Base-by-base conservation (phyloP, 1,284 basidiomycete genomes). In the Retiboletus fuscus region DNA sequence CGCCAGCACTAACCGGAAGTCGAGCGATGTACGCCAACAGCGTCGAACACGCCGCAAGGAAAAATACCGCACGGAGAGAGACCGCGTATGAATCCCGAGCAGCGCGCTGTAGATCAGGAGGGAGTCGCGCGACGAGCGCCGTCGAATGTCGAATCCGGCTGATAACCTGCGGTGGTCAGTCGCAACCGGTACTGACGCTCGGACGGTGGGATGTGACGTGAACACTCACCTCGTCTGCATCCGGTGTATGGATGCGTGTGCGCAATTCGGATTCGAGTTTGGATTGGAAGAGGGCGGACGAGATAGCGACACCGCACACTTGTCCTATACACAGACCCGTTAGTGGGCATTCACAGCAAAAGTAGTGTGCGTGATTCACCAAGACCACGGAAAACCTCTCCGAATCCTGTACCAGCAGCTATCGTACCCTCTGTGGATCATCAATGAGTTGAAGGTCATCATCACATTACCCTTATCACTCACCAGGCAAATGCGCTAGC, bases 281-380 rank as follows among this genome's bases (percentile, higher is more conserved):
- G 5, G 88, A 88, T 77, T 96, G 95, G 82, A 96, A 93, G 16
- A 96, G 83, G 0, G 93, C 93, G 0, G 95, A 92, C 2, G 93
- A 90, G 26, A 93, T 82, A 0, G 93, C 93, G 2, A 96, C 94
- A 10, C 95, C 95, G 18, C 89, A 88, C 11, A 96, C 94, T 86
- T 96, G 95, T 44, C 94, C 95, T 89, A 75, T 72, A 65, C 77
- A 81, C 47, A 62, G 22, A 43, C 16, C 18, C 2, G 34, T 69
- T 49, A 71, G 62, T 30, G 24, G 26, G 24, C 16, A 30, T n/a
- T 61, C 30, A 60, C 15, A 69, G 41, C 18, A 28, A 67, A 61
- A 57, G n/a, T 30, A 39, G 20, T 30, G 3, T 26, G 34, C 13
- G 18, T 28, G 26, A 78, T 84, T 70, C 61, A 34, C 34, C 8